These are phyloP conservation scores for Dionaea muscipula DNA, from an alignment of 179 eudicot species.

Conservation along the genomic window DNA sequence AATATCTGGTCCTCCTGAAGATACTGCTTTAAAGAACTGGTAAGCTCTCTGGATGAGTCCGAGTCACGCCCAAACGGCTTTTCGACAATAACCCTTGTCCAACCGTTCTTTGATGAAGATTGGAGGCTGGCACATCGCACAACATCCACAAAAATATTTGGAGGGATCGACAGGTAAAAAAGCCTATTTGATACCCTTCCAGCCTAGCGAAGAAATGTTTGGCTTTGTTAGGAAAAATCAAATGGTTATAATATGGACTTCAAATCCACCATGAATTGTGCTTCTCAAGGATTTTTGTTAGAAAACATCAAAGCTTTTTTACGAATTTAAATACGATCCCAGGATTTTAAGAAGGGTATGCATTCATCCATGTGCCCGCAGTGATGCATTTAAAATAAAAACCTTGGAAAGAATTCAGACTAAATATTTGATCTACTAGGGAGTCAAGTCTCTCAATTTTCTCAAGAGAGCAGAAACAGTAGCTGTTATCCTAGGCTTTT, in stretches of 20 bases:
- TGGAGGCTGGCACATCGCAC: slow-evolving; percentile 50
- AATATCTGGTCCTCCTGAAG: slow-evolving; percentile 71
- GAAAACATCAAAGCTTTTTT: too few relatives aligned
- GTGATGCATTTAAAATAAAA: too few relatives aligned
- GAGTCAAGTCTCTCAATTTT: too few relatives aligned
- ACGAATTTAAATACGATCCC: too few relatives aligned
- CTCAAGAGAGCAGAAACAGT: too few relatives aligned
- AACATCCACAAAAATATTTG: slow-evolving; percentile 68
- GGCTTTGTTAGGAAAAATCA: not conserved
- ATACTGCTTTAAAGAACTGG: slow-evolving; percentile 47
- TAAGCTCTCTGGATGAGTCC: slow-evolving; percentile 53
- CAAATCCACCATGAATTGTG: not conserved
- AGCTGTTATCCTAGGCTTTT: too few relatives aligned
- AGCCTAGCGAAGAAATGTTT: slow-evolving; percentile 25
- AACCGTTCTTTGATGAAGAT: slow-evolving; percentile 61
- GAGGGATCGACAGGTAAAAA: slow-evolving; percentile 77
- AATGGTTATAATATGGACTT: too few relatives aligned
- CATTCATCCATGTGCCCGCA: too few relatives aligned
- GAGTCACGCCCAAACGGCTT: slow-evolving; percentile 86
- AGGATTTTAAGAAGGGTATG: too few relatives aligned
- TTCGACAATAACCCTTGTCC: slow-evolving; percentile 87
- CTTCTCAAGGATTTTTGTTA: too few relatives aligned
- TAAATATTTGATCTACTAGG: too few relatives aligned
- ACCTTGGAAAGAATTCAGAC: too few relatives aligned
- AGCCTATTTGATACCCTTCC: slow-evolving; percentile 56